Conservation (phyloP, 805 yeast genomes). For the Hanseniaspora guilliermondii region DNA sequence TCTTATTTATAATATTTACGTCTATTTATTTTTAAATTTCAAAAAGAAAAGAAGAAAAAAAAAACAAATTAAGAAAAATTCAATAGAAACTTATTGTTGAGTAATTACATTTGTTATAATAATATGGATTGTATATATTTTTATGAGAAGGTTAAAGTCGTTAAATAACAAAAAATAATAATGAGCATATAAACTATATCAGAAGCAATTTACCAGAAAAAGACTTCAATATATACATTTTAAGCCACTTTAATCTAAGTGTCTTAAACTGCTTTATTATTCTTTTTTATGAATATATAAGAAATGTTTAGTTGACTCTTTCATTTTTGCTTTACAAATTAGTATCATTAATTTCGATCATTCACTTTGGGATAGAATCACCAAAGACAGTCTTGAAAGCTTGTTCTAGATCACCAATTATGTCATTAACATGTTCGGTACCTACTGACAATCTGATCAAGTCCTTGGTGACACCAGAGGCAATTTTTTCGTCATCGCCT, state of each 20-base stretch:
- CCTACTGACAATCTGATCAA: constrained; percentile 84
- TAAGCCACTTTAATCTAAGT: no score
- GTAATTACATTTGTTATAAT: no score
- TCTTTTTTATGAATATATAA: background rate
- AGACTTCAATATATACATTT: background rate
- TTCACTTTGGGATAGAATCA: constrained; percentile 15
- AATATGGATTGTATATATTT: no score
- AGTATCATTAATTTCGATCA: background rate
- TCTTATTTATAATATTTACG: background rate
- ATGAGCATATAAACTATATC: no score
- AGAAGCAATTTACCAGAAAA: background rate
- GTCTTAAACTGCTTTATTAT: background rate
- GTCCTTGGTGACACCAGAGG: constrained; percentile 81
- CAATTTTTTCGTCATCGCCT: constrained; percentile 61
- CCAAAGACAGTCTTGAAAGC: constrained; percentile 55
- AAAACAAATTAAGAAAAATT: no score
- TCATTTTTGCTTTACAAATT: no score
- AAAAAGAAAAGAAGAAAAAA: background rate
- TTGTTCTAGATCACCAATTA: constrained; percentile 79
- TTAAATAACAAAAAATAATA: no score
- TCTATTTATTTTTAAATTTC: background rate
- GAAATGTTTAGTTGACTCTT: no score
- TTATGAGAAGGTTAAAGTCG: no score
- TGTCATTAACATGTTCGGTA: constrained; percentile 81
- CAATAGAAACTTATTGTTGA: no score